Evolutionary conservation across 2,329 filamentous ascomycete genomes (phyloP).

Genomic region (Thielaviopsis ethacetica): DNA sequence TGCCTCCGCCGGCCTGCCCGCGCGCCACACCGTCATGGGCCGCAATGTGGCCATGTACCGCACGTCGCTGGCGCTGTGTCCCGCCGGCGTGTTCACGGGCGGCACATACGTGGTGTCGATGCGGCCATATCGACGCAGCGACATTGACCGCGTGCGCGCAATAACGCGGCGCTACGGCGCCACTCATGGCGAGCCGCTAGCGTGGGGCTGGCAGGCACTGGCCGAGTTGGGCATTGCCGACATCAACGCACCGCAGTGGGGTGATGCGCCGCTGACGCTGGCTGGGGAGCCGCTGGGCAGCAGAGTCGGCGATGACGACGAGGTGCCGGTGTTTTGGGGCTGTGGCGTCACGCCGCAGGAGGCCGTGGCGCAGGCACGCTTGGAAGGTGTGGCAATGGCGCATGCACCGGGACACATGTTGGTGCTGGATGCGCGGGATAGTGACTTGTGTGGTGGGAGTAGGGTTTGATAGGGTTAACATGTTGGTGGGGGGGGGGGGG

Average conservation of each 20-base stretch:
- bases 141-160: conserved; percentile 34
- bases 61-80: conserved; percentile 36
- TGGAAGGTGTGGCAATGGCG: conserved; percentile 40
- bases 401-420: conserved; percentile 49
- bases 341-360: conserved; percentile 52
- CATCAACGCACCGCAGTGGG: conserved; percentile 38
- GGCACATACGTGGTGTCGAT: conserved; percentile 45
- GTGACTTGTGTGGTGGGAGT: not conserved
- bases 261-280: conserved; percentile 28
- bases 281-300: conserved; percentile 23
- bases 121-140: conserved; percentile 35
- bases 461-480: not conserved
- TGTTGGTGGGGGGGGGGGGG: no score
- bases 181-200: conserved; percentile 48
- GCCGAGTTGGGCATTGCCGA: conserved; percentile 35
- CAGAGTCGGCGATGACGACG: conserved; percentile 21
- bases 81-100: conserved; percentile 40
- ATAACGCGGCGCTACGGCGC: conserved; percentile 37
- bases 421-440: conserved; percentile 28
- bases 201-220: conserved; percentile 46
- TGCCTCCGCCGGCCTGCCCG: conserved; percentile 28
- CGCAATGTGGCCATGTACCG: conserved; percentile 46
- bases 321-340: conserved; percentile 44
- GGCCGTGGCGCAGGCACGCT: conserved; percentile 38
- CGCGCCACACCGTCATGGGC: conserved; percentile 30